These are phyloP conservation scores for Candida quercuum DNA, from an alignment of 805 yeast genomes.

Conservation along the genomic window DNA sequence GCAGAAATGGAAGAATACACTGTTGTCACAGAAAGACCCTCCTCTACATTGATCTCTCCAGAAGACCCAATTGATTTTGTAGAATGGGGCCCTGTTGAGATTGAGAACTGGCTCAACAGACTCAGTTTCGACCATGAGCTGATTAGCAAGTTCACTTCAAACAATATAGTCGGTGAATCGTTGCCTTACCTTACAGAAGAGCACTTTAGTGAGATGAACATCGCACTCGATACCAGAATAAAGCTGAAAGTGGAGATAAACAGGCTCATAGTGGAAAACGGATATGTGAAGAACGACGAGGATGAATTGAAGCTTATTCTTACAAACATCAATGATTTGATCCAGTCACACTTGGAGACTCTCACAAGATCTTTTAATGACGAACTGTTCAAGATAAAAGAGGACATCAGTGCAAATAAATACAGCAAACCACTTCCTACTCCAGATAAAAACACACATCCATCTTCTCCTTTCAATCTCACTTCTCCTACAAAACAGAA, in stretches of 20 bases:
- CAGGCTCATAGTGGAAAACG: slow-evolving; percentile 33
- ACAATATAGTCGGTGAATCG: slow-evolving; percentile 69
- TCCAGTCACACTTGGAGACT: slow-evolving; percentile 11
- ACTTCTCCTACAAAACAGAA: slow-evolving; percentile 24
- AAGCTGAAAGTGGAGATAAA: slow-evolving; percentile 54
- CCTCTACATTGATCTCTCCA: background rate
- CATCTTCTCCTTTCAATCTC: slow-evolving; percentile 24
- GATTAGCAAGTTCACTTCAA: slow-evolving; percentile 35
- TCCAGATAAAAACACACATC: slow-evolving; percentile 13
- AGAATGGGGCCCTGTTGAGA: slow-evolving; percentile 22
- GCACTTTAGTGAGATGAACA: slow-evolving; percentile 72
- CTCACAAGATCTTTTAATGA: slow-evolving; percentile 7
- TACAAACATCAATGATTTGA: slow-evolving; percentile 9
- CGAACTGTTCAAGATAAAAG: slow-evolving; percentile 12
- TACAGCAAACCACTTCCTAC: slow-evolving; percentile 19
- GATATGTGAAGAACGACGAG: slow-evolving; percentile 7
- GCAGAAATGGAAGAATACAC: too few relatives aligned
- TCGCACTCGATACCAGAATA: slow-evolving; percentile 51
- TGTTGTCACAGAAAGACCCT: slow-evolving; percentile 1
- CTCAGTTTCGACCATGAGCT: slow-evolving; percentile 13
- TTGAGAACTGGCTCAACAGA: slow-evolving; percentile 20
- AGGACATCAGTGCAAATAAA: slow-evolving; percentile 8
- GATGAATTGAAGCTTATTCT: slow-evolving; percentile 8
- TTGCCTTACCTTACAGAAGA: slow-evolving; percentile 62
- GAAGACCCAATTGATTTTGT: slow-evolving; percentile 3